These are phyloP conservation scores for Amorphotheca resinae DNA, from an alignment of 495 filamentous ascomycete species.

Conservation along the genomic window DNA sequence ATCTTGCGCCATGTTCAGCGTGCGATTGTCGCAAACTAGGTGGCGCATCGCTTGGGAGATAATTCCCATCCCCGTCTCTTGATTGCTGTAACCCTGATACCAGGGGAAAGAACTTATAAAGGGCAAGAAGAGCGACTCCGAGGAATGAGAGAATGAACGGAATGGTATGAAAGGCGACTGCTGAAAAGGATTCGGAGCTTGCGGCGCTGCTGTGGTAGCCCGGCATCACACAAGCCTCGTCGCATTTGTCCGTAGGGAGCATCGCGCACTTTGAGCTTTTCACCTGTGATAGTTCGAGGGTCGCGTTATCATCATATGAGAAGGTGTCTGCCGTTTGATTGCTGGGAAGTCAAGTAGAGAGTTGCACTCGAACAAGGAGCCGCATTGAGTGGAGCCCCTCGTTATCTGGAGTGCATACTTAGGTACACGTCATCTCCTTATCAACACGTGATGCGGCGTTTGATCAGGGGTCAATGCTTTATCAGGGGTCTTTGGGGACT, in stretches of 20 bases:
- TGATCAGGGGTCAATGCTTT: too few species aligned
- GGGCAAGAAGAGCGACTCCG: conserved; percentile 39
- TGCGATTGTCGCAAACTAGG: conserved; percentile 33
- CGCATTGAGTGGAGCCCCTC: too few species aligned
- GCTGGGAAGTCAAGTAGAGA: too few species aligned
- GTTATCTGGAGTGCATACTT: too few species aligned
- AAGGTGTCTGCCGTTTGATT: too few species aligned
- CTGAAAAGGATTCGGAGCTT: conserved; percentile 6
- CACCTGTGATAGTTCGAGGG: not conserved
- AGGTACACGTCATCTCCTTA: not conserved
- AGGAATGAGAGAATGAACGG: conserved; percentile 53
- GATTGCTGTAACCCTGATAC: conserved; percentile 39
- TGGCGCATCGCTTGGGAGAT: conserved; percentile 40
- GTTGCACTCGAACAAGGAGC: too few species aligned
- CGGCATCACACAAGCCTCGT: conserved; percentile 8
- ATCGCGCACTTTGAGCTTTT: conserved; percentile 6
- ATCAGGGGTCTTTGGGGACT: not conserved
- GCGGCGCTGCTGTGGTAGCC: conserved; percentile 1
- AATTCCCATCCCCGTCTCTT: conserved; percentile 35
- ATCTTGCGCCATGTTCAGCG: conserved; percentile 34
- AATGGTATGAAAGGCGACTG: conserved; percentile 34
- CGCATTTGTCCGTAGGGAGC: conserved; percentile 18
- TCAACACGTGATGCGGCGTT: not conserved
- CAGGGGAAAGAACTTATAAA: conserved; percentile 50
- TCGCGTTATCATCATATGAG: not conserved